Percentiles rank a stretch among this genome's conserved stretches.
Evolutionary conservation across 1,139 yeast genomes (phyloP).

Genomic region (Diutina catenulata): DNA sequence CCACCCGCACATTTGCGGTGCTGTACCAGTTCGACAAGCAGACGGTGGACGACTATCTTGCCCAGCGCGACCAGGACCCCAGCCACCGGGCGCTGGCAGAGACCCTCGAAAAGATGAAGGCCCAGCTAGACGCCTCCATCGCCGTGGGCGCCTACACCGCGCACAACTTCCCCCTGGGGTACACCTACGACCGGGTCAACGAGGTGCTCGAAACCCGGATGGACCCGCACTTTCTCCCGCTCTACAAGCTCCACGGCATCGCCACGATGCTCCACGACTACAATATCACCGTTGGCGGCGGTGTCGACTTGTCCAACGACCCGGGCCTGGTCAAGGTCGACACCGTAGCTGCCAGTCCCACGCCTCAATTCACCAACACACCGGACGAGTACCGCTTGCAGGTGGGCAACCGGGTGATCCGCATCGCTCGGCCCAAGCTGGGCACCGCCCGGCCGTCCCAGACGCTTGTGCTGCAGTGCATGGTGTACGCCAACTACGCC

Average conservation of each 20-base stretch:
- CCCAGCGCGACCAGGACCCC: constrained; percentile 9
- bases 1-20: constrained; percentile 38
- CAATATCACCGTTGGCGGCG: constrained; percentile 15
- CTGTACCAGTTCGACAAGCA: constrained; percentile 19
- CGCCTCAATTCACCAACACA: background rate
- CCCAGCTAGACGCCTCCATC: constrained; percentile 10
- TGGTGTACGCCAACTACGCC: constrained; percentile 68
- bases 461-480: constrained; percentile 62
- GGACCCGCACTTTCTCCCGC: constrained; percentile 14
- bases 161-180: constrained; percentile 22
- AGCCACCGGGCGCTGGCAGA: constrained; percentile 12
- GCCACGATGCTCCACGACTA: constrained; percentile 17
- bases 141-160: constrained; percentile 15
- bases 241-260: constrained; percentile 19
- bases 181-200: constrained; percentile 26
- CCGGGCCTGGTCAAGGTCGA: constrained; percentile 11
- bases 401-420: background rate
- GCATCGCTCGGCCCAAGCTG: background rate
- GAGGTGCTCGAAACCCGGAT: constrained; percentile 14
- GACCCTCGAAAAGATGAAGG: constrained; percentile 8
- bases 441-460: constrained; percentile 29
- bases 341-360: background rate
- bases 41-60: constrained; percentile 16
- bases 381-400: background rate
- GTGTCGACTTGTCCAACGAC: constrained; percentile 11